Conservation (phyloP, 1,284 basidiomycete genomes). For the Fomitopsis palustris region DNA sequence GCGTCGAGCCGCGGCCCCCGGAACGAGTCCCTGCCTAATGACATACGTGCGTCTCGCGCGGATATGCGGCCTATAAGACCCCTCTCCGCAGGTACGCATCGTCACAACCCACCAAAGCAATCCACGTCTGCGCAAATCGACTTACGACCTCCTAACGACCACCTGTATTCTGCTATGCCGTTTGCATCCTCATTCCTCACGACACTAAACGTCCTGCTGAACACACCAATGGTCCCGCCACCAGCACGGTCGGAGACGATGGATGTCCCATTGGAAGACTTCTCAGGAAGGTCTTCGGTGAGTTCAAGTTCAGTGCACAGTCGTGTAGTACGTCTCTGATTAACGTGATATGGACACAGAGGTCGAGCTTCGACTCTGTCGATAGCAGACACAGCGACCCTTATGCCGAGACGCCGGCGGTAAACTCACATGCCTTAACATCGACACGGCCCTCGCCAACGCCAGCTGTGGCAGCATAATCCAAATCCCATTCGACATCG, state of each 20-base stretch:
- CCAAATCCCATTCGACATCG: no score
- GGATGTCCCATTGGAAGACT: constrained; percentile 12
- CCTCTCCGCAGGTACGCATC: not conserved
- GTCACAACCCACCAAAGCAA: not conserved
- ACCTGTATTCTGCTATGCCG: not conserved
- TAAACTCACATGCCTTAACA: no score
- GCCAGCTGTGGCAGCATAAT: no score
- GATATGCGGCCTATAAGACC: not conserved
- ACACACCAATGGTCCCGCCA: constrained; percentile 23
- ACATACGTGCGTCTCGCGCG: not conserved
- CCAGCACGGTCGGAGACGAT: constrained; percentile 8
- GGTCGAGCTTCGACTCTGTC: no score
- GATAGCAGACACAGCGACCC: no score
- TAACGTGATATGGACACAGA: no score
- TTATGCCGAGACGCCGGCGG: no score
- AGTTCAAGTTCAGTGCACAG: no score
- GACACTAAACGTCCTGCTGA: constrained; percentile 20
- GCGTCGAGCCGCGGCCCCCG: not conserved
- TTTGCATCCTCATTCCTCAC: constrained; percentile 5
- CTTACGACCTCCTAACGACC: not conserved
- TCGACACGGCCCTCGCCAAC: no score
- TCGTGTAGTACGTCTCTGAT: no score
- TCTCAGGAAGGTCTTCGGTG: not conserved
- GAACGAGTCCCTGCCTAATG: not conserved
- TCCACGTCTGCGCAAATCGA: not conserved